A percentile compares a stretch with the other conserved stretches of the same genome.
Evolutionary conservation across 305 asterid genomes (phyloP).

Genomic region (Striga hermonthica): DNA sequence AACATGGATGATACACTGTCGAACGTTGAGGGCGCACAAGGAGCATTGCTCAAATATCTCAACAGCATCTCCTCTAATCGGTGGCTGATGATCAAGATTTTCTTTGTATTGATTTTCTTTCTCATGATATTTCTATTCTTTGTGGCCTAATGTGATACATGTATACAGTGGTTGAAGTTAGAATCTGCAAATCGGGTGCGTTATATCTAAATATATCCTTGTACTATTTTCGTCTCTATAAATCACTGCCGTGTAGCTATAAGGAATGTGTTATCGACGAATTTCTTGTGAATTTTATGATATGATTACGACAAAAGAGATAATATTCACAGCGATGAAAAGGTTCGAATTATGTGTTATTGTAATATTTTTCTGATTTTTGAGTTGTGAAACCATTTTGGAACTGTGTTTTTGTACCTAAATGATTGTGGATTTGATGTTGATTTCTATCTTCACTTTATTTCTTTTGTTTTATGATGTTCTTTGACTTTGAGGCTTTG

Average conservation of each 20-base stretch:
- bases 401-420: no score
- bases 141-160: slow-evolving; percentile 51
- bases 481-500: no score
- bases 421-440: no score
- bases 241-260: neutral
- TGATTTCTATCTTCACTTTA: neutral
- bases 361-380: no score
- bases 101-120: slow-evolving; percentile 83
- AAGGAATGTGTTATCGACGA: neutral
- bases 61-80: slow-evolving; percentile 93
- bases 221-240: no score
- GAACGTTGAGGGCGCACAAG: slow-evolving; percentile 95
- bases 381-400: no score
- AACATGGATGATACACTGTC: slow-evolving; percentile 87
- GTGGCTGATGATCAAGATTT: slow-evolving; percentile 98
- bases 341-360: no score
- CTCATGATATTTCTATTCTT: slow-evolving; percentile 94
- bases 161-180: no score
- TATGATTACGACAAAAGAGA: neutral
- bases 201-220: no score
- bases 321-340: neutral
- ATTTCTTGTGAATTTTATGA: neutral
- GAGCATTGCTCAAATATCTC: slow-evolving; percentile 83
- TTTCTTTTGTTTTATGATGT: no score
- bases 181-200: no score